Base-by-base conservation (phyloP, 1,284 basidiomycete genomes). In the Malassezia pachydermatis region DNA sequence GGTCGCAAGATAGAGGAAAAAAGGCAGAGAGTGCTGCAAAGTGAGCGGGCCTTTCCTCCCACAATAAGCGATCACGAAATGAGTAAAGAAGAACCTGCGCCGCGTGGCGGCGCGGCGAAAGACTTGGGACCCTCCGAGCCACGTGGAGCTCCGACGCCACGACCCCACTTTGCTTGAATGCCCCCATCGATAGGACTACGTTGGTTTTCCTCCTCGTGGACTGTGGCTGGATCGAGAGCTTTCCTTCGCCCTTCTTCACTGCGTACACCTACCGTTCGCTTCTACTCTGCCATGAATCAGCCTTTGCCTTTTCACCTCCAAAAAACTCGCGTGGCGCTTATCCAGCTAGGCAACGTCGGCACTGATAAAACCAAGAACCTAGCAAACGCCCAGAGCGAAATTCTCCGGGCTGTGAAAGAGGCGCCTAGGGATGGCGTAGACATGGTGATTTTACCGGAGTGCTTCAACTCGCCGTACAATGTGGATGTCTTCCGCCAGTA, bases 401-500 rank as follows among this genome's bases (percentile, higher is more conserved):
- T 55, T 39, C 35, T 43, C 45, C 23, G 44, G 48, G 52, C 52
- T 11, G 38, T 30, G 13, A 25, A 20, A n/a, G 24, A 45, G 36
- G 22, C 54, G 50, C 34, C 55, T 37, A 2, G 44, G 7, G 35
- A 46, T n/a, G 38, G 48, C 34, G 64, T 60, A 7, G 63, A 63
- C 32, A 58, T 71, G 59, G 63, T 63, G 14, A 54, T 63, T 10
- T 36, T 42, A 19, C 62, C 90, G 82, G 92, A 98, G 78, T 88
- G 88, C 75, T 99, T 98, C 78, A 98, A 98, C 73, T 90, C 87
- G 11, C 89, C 90, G 0, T 98, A 98, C 66, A 90, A 90, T 0
- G 83, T 86, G 55, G 76, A 78, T 4, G 80, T 70, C 7, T 67
- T 65, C 41, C 40, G 50, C 48, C 67, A 63, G 36, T 70, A 72